Conservation (phyloP, 768 basidiomycete species). For the Suillus spraguei region DNA sequence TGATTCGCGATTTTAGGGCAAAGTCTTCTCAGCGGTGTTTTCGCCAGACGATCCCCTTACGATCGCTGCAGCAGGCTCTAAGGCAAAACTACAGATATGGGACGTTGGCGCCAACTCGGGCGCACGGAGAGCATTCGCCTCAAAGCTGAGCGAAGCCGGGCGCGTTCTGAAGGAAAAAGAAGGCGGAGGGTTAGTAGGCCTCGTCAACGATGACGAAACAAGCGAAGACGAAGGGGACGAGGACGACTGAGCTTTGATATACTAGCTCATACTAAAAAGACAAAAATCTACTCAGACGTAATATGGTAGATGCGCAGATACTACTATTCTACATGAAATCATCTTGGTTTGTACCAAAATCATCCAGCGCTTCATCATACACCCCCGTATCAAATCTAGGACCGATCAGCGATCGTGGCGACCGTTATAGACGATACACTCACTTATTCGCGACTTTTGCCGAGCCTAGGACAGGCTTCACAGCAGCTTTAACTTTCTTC, state of each 20-base stretch:
- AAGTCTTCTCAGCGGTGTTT: constrained; percentile 90
- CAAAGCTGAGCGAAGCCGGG: constrained; percentile 76
- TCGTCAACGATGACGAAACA: constrained; percentile 72
- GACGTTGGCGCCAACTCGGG: constrained; percentile 86
- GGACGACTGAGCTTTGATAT: constrained; percentile 19
- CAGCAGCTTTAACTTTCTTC: constrained; percentile 76
- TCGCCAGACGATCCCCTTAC: constrained; percentile 96
- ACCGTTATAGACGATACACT: constrained; percentile 21
- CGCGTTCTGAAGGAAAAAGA: constrained; percentile 65
- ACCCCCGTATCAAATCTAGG: constrained; percentile 72
- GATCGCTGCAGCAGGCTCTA: constrained; percentile 91
- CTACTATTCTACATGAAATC: constrained; percentile 84
- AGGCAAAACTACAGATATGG: constrained; percentile 95
- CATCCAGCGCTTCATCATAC: constrained; percentile 92
- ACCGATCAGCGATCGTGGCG: constrained; percentile 17
- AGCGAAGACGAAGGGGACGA: constrained; percentile 52
- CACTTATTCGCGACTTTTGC: constrained; percentile 69
- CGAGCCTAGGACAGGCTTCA: constrained; percentile 78
- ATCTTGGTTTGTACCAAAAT: constrained; percentile 71
- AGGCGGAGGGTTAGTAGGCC: constrained; percentile 68
- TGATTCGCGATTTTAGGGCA: constrained; percentile 61
- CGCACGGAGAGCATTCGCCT: constrained; percentile 79
- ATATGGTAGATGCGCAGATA: constrained; percentile 20
- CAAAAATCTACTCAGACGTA: constrained; percentile 16
- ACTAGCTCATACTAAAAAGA: constrained; percentile 2